Conservation (phyloP, 768 basidiomycete species). For the Leccinum fibrillosum region DNA sequence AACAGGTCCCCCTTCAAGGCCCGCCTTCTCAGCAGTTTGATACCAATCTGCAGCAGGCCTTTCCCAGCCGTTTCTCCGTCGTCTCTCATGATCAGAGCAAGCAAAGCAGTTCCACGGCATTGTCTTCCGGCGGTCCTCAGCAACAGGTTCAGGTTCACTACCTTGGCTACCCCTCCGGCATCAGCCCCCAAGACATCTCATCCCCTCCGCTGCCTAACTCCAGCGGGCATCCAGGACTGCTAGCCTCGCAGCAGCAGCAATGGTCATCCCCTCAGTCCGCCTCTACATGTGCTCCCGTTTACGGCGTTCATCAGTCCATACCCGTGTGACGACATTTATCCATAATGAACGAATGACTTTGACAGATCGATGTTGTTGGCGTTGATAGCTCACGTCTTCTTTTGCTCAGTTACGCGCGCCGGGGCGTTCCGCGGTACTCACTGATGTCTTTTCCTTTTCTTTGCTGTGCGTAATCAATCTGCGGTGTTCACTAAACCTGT, state of each 20-base stretch:
- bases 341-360: not conserved
- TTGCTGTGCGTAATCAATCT: not conserved
- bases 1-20: not conserved
- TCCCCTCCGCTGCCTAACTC: slow-evolving; percentile 19
- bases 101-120: not conserved
- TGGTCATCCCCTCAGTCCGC: not conserved
- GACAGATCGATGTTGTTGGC: not conserved
- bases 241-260: not conserved
- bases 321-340: not conserved
- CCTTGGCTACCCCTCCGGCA: slow-evolving; percentile 6
- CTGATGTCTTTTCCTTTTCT: not conserved
- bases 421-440: not conserved
- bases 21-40: not conserved
- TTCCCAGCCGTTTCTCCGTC: not conserved
- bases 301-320: not conserved
- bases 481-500: not conserved
- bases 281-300: not conserved
- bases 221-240: slow-evolving; percentile 4
- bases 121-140: not conserved
- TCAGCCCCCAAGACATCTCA: not conserved
- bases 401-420: not conserved
- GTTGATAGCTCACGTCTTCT: not conserved
- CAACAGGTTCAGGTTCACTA: slow-evolving; percentile 3
- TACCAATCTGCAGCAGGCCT: not conserved
- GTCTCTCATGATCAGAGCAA: not conserved